Evolutionary conservation across 768 basidiomycete genomes (phyloP).

Genomic region (Mrakia gelida): DNA sequence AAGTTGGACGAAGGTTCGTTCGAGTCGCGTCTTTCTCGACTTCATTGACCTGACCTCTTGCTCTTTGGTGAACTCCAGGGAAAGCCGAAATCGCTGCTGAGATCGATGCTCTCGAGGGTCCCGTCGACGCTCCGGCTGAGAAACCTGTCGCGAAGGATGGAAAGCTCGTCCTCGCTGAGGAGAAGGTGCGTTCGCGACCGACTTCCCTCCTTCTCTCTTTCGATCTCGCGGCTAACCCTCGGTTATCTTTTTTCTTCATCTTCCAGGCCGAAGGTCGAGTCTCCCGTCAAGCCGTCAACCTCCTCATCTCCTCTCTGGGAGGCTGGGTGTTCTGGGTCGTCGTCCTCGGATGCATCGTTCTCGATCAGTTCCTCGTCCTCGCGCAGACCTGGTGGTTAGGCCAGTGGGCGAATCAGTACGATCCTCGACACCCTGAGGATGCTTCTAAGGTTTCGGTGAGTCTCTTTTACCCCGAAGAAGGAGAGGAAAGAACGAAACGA

Average conservation of each 20-base stretch:
- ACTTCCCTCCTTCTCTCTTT: too few relatives aligned
- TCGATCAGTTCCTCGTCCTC: constrained; percentile 38
- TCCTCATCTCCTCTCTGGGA: constrained; percentile 38
- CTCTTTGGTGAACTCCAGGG: too few relatives aligned
- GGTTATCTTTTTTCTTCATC: too few relatives aligned
- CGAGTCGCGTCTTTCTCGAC: too few relatives aligned
- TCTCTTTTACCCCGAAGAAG: too few relatives aligned
- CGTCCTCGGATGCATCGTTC: constrained; percentile 39
- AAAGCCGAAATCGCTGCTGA: constrained; percentile 28
- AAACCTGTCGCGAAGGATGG: constrained; percentile 35
- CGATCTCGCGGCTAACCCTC: too few relatives aligned
- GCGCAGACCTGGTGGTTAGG: constrained; percentile 30
- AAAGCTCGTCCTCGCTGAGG: constrained; percentile 43
- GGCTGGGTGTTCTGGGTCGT: constrained; percentile 44
- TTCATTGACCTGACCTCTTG: too few relatives aligned
- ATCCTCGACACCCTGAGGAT: constrained; percentile 32
- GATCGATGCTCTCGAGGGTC: constrained; percentile 31
- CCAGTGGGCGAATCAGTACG: constrained; percentile 42
- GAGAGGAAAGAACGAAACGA: background rate
- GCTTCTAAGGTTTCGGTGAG: constrained; percentile 38
- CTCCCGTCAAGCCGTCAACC: constrained; percentile 9
- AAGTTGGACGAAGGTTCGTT: constrained; percentile 30
- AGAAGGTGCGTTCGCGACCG: constrained; percentile 35
- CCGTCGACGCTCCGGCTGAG: constrained; percentile 21
- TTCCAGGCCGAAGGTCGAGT: constrained; percentile 19